Conservation (phyloP, 2,329 filamentous ascomycete species). For the Zasmidium angulare region DNA sequence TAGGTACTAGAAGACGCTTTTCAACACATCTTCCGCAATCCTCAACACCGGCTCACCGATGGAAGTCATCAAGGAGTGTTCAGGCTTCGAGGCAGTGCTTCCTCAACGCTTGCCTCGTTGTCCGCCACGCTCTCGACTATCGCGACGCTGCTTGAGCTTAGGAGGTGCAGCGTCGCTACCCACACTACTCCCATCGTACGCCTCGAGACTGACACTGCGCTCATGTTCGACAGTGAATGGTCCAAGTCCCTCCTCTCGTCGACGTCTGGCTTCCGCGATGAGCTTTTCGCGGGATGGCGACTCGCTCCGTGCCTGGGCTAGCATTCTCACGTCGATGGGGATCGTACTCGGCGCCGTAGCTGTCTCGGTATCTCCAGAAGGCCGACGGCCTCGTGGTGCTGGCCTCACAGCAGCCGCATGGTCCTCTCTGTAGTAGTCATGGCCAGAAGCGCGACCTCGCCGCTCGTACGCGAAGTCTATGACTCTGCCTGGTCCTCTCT, state of each 20-base stretch:
- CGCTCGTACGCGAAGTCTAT: slow-evolving; percentile 25
- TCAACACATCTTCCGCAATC: slow-evolving; percentile 14
- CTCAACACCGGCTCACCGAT: slow-evolving; percentile 14
- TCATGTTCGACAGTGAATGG: slow-evolving; percentile 22
- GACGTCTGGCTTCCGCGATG: neutral
- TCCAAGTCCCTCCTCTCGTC: slow-evolving; percentile 6
- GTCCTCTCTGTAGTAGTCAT: slow-evolving; percentile 7
- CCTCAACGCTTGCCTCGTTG: slow-evolving; percentile 16
- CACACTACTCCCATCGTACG: slow-evolving; percentile 18
- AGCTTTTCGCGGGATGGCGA: slow-evolving; percentile 31
- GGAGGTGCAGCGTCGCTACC: neutral
- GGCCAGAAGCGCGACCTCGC: slow-evolving; percentile 22
- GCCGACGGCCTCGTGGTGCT: neutral
- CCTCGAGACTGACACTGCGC: slow-evolving; percentile 17
- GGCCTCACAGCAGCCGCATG: slow-evolving; percentile 5
- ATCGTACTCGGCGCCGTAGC: slow-evolving; percentile 7
- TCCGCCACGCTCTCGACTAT: neutral
- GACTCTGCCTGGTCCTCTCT: neutral
- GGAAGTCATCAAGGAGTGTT: slow-evolving; percentile 3
- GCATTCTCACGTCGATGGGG: slow-evolving; percentile 11
- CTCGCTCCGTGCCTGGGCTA: slow-evolving; percentile 27
- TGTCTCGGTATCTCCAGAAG: slow-evolving; percentile 12
- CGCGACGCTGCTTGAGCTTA: slow-evolving; percentile 1
- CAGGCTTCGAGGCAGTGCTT: slow-evolving; percentile 9
- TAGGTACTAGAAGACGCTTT: slow-evolving; percentile 5